Evolutionary conservation across 495 filamentous ascomycete species (phyloP).

Genomic region (Neurospora cerealis): DNA sequence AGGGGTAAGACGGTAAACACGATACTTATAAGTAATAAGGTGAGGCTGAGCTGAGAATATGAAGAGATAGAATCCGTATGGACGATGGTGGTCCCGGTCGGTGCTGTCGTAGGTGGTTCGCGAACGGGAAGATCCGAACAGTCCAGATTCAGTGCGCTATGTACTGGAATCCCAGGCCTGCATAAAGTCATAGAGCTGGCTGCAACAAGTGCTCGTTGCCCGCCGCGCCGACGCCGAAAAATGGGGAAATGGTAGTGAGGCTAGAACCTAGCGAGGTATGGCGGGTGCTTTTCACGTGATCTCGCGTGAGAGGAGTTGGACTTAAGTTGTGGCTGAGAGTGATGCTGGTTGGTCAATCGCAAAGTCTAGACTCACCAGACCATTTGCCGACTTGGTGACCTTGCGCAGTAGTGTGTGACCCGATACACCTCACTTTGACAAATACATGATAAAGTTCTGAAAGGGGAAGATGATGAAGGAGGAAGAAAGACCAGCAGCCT

Average conservation of each 20-base stretch:
- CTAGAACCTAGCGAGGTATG: neutral
- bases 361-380: neutral
- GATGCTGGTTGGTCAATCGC: neutral
- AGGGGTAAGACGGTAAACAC: neutral
- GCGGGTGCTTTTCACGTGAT: neutral
- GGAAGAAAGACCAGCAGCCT: neutral
- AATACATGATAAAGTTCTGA: neutral
- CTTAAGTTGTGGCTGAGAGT: neutral
- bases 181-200: neutral
- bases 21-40: neutral
- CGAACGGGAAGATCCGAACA: neutral
- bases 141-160: neutral
- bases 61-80: neutral
- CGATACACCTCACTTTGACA: neutral
- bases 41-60: neutral
- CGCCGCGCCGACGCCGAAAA: neutral
- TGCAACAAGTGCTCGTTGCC: neutral
- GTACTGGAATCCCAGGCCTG: neutral
- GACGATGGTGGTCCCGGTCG: too few relatives aligned
- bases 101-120: neutral
- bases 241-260: neutral
- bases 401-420: neutral
- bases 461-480: neutral
- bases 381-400: neutral
- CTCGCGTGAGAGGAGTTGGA: neutral